Evolutionary conservation across 352 stramenopile genomes (phyloP).

Genomic region (Pythium phragmiticola): DNA sequence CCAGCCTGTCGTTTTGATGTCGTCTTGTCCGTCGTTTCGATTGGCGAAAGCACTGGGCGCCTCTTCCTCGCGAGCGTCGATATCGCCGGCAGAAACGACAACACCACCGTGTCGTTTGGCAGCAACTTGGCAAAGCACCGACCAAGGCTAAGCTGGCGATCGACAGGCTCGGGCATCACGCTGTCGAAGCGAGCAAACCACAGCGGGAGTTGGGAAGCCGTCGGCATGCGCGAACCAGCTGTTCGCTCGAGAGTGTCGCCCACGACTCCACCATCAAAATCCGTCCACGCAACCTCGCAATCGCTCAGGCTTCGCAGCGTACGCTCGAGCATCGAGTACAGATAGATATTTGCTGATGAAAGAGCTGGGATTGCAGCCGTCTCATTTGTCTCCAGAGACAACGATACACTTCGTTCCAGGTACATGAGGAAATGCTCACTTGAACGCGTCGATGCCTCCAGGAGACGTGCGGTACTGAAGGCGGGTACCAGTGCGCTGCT

Average conservation of each 20-base stretch:
- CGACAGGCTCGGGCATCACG: neutral
- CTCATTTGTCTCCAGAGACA: slow-evolving; percentile 2
- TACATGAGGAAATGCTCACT: slow-evolving; percentile 88
- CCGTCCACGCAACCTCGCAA: slow-evolving; percentile 85
- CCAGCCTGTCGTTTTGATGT: neutral
- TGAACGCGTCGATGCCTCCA: slow-evolving; percentile 60
- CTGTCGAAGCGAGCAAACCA: slow-evolving; percentile 56
- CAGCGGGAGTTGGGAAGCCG: slow-evolving; percentile 58
- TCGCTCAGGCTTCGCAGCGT: slow-evolving; percentile 76
- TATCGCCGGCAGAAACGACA: slow-evolving; percentile 77
- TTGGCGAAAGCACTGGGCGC: slow-evolving; percentile 16
- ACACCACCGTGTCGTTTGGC: slow-evolving; percentile 61
- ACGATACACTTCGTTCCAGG: slow-evolving; percentile 37
- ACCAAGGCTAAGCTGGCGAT: slow-evolving; percentile 50
- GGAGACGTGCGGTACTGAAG: slow-evolving; percentile 81
- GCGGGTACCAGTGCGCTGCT: slow-evolving; percentile 52
- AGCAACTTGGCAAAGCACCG: slow-evolving; percentile 88
- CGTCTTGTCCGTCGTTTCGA: neutral
- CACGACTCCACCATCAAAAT: slow-evolving; percentile 28
- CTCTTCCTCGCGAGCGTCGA: slow-evolving; percentile 56
- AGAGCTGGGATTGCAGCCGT: slow-evolving; percentile 20
- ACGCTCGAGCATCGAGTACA: slow-evolving; percentile 87
- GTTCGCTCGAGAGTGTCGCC: neutral
- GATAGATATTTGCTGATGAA: slow-evolving; percentile 70
- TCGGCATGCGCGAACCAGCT: neutral